Evolutionary conservation across 1,284 basidiomycete species (phyloP), one percentile per base, ranked within the genome.

Genomic region (Phellopilus nigrolimitatus): DNA sequence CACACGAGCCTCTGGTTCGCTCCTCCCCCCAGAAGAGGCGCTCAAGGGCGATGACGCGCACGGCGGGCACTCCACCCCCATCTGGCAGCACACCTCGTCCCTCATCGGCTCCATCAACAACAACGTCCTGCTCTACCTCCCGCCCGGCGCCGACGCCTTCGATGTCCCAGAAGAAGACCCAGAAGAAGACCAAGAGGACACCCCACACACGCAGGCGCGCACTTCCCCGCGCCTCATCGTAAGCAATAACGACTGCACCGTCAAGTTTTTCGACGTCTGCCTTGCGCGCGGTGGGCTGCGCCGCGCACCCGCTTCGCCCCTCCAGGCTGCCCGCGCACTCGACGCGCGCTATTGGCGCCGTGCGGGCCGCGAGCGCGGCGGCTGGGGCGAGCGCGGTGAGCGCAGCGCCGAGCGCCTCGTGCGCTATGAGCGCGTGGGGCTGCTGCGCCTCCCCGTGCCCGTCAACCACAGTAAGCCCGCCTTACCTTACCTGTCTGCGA

Each of bases 71-170:
- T 52, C 50, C 15, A 52, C 42, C 13, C 28, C 37, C 8, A 39
- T 75, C 3, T 87, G 85, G 85, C 74, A 79, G 45, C 76, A 71
- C 55, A 76, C 80, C 41, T 73, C 72, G 47, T 68, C 67, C 9
- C 69, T 87, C 3, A 64, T 70, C 3, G 84, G 82, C 4, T 84
- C 83, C 3, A 92, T 93, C 66, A 91, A 92, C 66, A 94, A 94
- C 64, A 85, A 88, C 9, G 82, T 93, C 39, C 67, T 85, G 49
- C 78, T 91, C 58, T 52, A 83, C 79, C 10, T 79, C 82, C 55
- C 62, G 2, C 51, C 57, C 1, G 59, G 60, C 3, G 44, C 48
- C 24, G 51, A 42, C 21, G 24, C 46, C 27, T 25, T n/a, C n/a
- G n/a, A n/a, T n/a, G n/a, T n/a, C n/a, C n/a, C n/a, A n/a, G n/a